Conservation (phyloP, 441 rosid species). For the Erodium moschatum region DNA sequence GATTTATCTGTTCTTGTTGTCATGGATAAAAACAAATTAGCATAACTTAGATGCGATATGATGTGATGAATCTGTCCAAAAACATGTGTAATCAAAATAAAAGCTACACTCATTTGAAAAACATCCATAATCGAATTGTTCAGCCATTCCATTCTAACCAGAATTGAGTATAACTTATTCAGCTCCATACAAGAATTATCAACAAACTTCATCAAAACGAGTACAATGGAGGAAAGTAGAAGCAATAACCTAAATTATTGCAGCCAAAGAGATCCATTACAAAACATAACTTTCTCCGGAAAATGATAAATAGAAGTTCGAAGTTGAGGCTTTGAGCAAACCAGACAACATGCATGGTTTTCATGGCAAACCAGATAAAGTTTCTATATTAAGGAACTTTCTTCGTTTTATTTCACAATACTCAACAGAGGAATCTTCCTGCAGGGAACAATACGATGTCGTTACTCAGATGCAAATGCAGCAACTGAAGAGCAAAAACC, state of each 20-base stretch:
- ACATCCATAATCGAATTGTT: neutral
- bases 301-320: neutral
- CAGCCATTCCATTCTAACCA: neutral
- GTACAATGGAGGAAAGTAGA: neutral
- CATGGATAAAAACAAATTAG: neutral
- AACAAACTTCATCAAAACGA: neutral
- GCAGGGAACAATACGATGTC: neutral
- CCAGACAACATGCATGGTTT: neutral
- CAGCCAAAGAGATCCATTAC: too few relatives aligned
- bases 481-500: neutral
- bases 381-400: neutral
- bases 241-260: neutral
- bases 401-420: neutral
- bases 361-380: neutral
- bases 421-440: neutral
- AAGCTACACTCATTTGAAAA: neutral
- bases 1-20: slow-evolving; percentile 3
- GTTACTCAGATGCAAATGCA: neutral
- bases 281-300: neutral
- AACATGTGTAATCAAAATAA: neutral
- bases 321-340: slow-evolving; percentile 3
- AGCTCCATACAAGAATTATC: neutral
- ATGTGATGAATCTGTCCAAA: neutral
- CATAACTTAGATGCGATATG: neutral
- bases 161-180: neutral